Base-by-base conservation (phyloP, 495 filamentous ascomycete species). In the Trichoderma gamsii region DNA sequence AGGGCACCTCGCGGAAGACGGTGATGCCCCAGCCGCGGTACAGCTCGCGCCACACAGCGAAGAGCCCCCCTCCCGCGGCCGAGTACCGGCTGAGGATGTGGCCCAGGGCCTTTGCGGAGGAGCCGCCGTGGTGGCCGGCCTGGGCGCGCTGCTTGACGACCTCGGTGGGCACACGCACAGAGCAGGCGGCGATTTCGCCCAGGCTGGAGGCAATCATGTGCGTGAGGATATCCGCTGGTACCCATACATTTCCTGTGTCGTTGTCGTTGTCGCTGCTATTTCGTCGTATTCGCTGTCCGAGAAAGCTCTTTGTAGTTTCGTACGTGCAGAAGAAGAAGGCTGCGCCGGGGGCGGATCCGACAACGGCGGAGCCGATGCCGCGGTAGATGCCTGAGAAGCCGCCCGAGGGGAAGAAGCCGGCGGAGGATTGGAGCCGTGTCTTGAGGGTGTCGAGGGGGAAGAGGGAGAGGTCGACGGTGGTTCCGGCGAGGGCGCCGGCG, bases 271-370 rank as follows among this genome's bases (percentile, higher is more conserved):
- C 72, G 64, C 3, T 5, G 5, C 25, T 3, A 25, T 41, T 38
- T 49, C 27, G 23, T 64, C 63, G 43, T 64, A 67, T 41, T 43
- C 69, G 71, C 46, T 68, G 66, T 7, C 77, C 73, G 44, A 92
- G 79, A 13, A 85, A 72, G 6, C 80, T 72, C 75, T 97, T 98
- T 52, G 89, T 81, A 65, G 85, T 80, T 75, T 99, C 95, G 80
- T 99, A 99, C 68, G 93, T 96, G 75, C 92, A 90, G 86, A 99
- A 99, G 86, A 99, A 99, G 71, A 97, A 92, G 52, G 95, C 94
- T 7, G 95, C 95, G n/a, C 92, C 93, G 7, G 95, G 95, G 0
- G 96, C 96, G 44, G 92, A 97, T n/a, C 95, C 95, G 72, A 97
- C 87, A 41, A 92, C 76, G 5, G 88, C 88, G 49, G 81, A 84